Conservation (phyloP, 441 rosid genomes). For the Hura crepitans region DNA sequence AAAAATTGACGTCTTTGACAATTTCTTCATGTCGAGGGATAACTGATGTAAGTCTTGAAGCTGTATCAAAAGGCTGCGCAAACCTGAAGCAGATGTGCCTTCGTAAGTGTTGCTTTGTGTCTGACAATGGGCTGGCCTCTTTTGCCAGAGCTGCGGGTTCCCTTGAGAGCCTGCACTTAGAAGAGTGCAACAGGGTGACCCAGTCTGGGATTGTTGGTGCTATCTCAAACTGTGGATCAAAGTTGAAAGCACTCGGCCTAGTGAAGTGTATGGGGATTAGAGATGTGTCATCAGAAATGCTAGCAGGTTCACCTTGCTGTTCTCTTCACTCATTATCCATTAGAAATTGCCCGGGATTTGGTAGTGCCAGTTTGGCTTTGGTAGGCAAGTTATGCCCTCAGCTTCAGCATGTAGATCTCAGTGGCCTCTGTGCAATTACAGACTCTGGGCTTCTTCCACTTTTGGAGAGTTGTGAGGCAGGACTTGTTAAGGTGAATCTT, state of each 20-base stretch:
- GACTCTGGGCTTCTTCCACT: slow-evolving; percentile 75
- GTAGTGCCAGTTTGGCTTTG: slow-evolving; percentile 63
- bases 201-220: slow-evolving; percentile 55
- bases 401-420: slow-evolving; percentile 71
- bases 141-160: slow-evolving; percentile 59
- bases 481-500: slow-evolving; percentile 71
- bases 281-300: slow-evolving; percentile 42
- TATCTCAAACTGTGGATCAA: slow-evolving; percentile 50
- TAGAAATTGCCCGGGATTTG: slow-evolving; percentile 78
- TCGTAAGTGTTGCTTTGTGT: slow-evolving; percentile 67
- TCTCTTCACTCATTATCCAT: slow-evolving; percentile 60
- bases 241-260: slow-evolving; percentile 60
- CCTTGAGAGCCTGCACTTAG: slow-evolving; percentile 79
- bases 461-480: slow-evolving; percentile 56
- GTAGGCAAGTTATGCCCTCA: slow-evolving; percentile 71
- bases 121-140: slow-evolving; percentile 68
- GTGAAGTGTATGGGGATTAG: slow-evolving; percentile 73
- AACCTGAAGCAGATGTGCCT: slow-evolving; percentile 76
- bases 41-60: slow-evolving; percentile 78
- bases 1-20: slow-evolving; percentile 50
- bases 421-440: slow-evolving; percentile 59
- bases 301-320: slow-evolving; percentile 42
- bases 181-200: slow-evolving; percentile 74
- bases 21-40: slow-evolving; percentile 69
- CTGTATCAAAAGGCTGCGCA: slow-evolving; percentile 63